Evolutionary conservation across 441 rosid species (phyloP).

Genomic region (Monsonia emarginata): DNA sequence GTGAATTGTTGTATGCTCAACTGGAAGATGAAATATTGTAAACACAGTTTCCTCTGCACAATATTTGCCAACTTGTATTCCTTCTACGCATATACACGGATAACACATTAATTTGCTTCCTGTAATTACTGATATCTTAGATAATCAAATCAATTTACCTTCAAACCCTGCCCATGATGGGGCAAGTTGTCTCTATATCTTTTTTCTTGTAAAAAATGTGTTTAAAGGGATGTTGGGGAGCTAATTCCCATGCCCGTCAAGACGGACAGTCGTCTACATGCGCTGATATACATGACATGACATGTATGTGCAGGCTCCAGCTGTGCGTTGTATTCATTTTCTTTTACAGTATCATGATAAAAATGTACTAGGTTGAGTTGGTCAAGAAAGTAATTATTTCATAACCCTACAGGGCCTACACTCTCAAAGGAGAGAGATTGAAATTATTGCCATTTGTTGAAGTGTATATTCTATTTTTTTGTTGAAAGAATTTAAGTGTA

Average conservation of each 20-base stretch:
- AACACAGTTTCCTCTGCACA: conserved; percentile 15
- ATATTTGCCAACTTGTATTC: background rate
- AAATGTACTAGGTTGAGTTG: background rate
- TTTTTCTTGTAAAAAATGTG: background rate
- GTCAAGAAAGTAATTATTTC: background rate
- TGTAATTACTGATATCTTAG: conserved; percentile 14
- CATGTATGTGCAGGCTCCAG: background rate
- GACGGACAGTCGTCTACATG: background rate
- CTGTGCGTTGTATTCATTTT: background rate
- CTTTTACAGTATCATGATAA: background rate
- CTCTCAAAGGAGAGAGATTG: background rate
- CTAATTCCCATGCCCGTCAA: background rate
- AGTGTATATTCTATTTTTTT: too few species aligned
- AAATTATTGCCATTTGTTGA: background rate
- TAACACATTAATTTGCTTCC: background rate
- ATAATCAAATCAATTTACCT: background rate
- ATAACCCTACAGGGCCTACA: too few species aligned
- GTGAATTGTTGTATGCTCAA: conserved; percentile 41
- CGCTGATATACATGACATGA: background rate
- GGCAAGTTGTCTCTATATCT: background rate
- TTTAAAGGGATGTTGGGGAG: background rate
- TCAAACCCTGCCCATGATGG: background rate
- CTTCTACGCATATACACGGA: background rate
- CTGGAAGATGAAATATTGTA: conserved; percentile 64
- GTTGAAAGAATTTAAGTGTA: too few species aligned